Evolutionary conservation across 1,284 basidiomycete species (phyloP).

Genomic region (Polyporus tsugae): DNA sequence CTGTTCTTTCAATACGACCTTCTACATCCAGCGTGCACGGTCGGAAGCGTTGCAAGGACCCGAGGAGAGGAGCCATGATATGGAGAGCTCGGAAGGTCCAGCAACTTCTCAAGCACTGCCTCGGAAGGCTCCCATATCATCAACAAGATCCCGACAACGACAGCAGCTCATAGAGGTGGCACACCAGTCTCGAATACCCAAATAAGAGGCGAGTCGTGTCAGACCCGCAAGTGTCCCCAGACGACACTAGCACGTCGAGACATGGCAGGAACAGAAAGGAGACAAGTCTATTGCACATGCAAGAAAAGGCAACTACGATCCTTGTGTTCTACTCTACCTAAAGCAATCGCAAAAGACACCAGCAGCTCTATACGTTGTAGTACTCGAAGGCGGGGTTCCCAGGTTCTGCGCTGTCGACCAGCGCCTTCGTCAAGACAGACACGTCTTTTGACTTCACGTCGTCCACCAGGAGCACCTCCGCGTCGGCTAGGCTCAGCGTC

Average conservation of each 20-base stretch:
- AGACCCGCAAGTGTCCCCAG: too few species aligned
- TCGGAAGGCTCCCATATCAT: background rate
- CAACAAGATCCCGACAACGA: background rate
- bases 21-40: background rate
- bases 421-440: constrained; percentile 66
- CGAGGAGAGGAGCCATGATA: background rate
- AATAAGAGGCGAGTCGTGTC: too few species aligned
- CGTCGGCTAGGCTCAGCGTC: constrained; percentile 79
- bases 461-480: constrained; percentile 76
- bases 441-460: constrained; percentile 63
- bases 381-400: constrained; percentile 89
- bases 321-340: constrained; percentile 7
- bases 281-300: background rate
- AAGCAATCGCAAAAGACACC: background rate
- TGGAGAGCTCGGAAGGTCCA: background rate
- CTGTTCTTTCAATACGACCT: background rate
- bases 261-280: background rate
- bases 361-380: constrained; percentile 59
- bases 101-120: background rate
- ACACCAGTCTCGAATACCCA: too few species aligned
- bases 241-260: too few species aligned
- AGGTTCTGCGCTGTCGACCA: constrained; percentile 90
- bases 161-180: too few species aligned
- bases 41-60: background rate
- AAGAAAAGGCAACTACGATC: background rate